Evolutionary conservation across 805 yeast species (phyloP), one percentile per base, ranked within the genome.

Genomic region (Ogataea nitratoaversa): DNA sequence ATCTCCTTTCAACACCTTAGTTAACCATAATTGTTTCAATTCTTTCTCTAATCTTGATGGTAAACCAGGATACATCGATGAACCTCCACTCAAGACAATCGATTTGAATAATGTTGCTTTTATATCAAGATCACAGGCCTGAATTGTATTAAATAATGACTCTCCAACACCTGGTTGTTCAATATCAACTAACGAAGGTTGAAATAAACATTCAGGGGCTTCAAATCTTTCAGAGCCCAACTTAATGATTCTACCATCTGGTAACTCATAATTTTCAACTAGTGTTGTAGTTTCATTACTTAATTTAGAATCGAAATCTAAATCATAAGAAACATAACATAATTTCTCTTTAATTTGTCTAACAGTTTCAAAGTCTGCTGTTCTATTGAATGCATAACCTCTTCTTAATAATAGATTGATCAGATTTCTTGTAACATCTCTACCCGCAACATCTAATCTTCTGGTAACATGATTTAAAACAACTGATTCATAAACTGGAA

Each of bases 121-220:
- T 38, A 93, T 78, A 61, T 93, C 99, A 36, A 93, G 84, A 59
- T 93, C 98, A 32, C 98, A 96, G 5, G 90, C 69, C 71, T 93
- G 98, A 49, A 93, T 82, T 3, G 96, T 87, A 62, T 88, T 86
- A 71, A 90, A 93, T 44, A 91, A 71, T 27, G 84, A 72, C 66
- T 93, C 99, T 45, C 96, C 98, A 39, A 93, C 80, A 54, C 99
- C 99, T 2, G 95, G 95, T 60, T 89, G 96, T 68, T 93, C 99
- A 42, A 86, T 87, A 61, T 89, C 99, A 8, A 91, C 96, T 52
- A 93, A 73, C 53, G 81, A 79, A 35, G 99, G 99, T 69, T 93
- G 98, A 76, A 93, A 91, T 53, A 91, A 72, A 68, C 97, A 90
- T 68, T 91, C 97, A 24, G 96, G 96, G 3, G 96, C 96, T 65